These are phyloP conservation scores for Cucurbita maxima DNA, from an alignment of 306 rosid species.

Conservation along the genomic window DNA sequence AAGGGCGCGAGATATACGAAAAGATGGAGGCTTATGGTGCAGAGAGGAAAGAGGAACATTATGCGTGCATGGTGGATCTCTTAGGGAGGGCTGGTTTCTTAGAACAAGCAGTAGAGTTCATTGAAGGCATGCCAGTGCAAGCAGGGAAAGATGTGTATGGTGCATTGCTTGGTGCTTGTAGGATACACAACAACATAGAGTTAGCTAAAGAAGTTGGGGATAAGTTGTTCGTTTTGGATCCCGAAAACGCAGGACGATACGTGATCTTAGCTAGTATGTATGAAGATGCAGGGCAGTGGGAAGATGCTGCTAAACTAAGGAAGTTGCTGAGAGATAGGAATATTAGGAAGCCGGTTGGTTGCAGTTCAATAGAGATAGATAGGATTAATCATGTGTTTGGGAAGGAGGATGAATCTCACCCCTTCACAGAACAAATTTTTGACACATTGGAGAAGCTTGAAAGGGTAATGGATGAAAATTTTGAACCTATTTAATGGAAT, in stretches of 20 bases:
- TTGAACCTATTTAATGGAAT: constrained; percentile 1
- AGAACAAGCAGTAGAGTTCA: constrained; percentile 39
- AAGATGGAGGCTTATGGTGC: constrained; percentile 46
- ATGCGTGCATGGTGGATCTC: constrained; percentile 73
- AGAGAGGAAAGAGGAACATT: constrained; percentile 41
- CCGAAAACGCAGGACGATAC: constrained; percentile 43
- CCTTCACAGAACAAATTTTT: constrained; percentile 25
- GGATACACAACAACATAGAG: constrained; percentile 47
- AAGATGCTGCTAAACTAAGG: constrained; percentile 62
- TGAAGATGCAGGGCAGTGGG: constrained; percentile 56
- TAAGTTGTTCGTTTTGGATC: constrained; percentile 49
- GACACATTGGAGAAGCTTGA: constrained; percentile 37
- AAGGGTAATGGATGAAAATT: constrained; percentile 23
- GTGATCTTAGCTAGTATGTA: constrained; percentile 58
- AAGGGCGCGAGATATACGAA: constrained; percentile 42
- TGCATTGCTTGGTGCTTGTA: constrained; percentile 70
- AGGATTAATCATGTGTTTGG: constrained; percentile 34
- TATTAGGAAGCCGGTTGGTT: constrained; percentile 50
- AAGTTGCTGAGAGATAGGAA: constrained; percentile 44
- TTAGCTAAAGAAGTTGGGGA: constrained; percentile 55
- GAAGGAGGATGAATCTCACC: constrained; percentile 50
- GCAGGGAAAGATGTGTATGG: constrained; percentile 64
- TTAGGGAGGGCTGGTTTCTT: constrained; percentile 62
- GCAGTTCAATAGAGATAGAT: constrained; percentile 59
- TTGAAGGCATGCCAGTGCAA: constrained; percentile 46